Percentiles rank a stretch among this genome's conserved stretches.
Evolutionary conservation across 2,329 filamentous ascomycete species (phyloP).

Genomic region (Calycina herbarum): DNA sequence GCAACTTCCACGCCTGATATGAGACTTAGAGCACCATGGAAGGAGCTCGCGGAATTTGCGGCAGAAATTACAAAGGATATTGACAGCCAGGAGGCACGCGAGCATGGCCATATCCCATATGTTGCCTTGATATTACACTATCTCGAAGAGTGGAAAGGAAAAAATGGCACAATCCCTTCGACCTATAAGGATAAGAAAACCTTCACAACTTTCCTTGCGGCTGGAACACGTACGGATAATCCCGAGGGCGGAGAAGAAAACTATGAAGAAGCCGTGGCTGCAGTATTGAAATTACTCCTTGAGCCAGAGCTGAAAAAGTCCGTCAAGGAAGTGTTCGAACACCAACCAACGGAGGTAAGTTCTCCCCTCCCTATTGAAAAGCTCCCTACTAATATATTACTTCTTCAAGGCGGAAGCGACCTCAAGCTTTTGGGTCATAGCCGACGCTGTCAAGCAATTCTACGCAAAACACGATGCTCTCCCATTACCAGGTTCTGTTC

Average conservation of each 20-base stretch:
- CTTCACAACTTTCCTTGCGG: constrained; percentile 71
- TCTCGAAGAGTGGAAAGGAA: constrained; percentile 76
- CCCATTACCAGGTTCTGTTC: constrained; percentile 81
- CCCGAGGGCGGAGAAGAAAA: constrained; percentile 93
- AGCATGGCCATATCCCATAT: constrained; percentile 91
- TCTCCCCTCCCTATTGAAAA: neutral
- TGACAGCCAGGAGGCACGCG: constrained; percentile 69
- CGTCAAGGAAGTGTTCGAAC: constrained; percentile 76
- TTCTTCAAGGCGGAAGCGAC: constrained; percentile 46
- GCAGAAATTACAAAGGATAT: constrained; percentile 67
- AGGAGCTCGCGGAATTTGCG: constrained; percentile 70
- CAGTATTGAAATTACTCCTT: constrained; percentile 85
- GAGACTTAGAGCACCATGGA: constrained; percentile 82
- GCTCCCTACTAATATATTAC: constrained; percentile 3
- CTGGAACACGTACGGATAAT: constrained; percentile 67
- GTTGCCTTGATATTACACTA: constrained; percentile 80
- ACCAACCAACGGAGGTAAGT: constrained; percentile 52
- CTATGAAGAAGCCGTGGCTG: constrained; percentile 86
- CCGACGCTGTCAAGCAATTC: constrained; percentile 75
- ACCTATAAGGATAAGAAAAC: constrained; percentile 83
- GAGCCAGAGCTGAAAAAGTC: constrained; percentile 65
- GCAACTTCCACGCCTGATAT: constrained; percentile 82
- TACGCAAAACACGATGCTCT: constrained; percentile 70
- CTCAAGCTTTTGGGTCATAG: constrained; percentile 85
- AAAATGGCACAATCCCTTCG: constrained; percentile 67